Evolutionary conservation across 768 basidiomycete genomes (phyloP), one percentile per base, ranked within the genome.

Genomic region (Mycena leptocephala): DNA sequence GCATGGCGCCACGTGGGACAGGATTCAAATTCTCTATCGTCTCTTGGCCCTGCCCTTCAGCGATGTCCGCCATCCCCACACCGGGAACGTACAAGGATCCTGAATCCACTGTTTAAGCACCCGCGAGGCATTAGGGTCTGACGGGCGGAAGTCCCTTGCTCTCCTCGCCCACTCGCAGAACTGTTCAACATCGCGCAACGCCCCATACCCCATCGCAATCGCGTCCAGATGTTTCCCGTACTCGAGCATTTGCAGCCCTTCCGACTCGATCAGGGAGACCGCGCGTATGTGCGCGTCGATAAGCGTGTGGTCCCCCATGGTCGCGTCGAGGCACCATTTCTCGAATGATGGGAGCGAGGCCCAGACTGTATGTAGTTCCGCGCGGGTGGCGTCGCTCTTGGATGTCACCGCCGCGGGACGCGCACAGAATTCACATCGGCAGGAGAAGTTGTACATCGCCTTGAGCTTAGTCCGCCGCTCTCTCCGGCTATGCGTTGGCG

Each of bases 191-290:
- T 89, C 86, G n/a, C 81, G 81, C 22, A 89, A 76, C 13, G 86
- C 87, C 1, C 86, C 88, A 75, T 87, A 87, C 61, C 86, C 87
- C 83, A 87, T 85, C 2, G 86, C 86, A 28, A 89, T 83, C 6
- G 77, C 80, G 61, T 89, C 88, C 13, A 84, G 76, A 51, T 88
- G 87, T 55, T 76, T 80, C 56, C 79, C 79, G 32, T 72, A 68
- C 16, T 82, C 67, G 59, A 75, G 74, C 74, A 37, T 66, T 70
- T 87, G 81, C 33, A 88, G 75, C 1, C 86, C 85, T 68, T 87
- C 87, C 46, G 80, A 74, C 48, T 82, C 77, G 46, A 87, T 85
- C 51, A 85, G 68, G 7, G 72, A 39, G 28, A 87, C 72, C 3
- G 85, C 85, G 11, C 79, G 78, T 9, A 77, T 20, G 62, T 88